These are phyloP conservation scores for Sporisorium scitamineum DNA, from an alignment of 1,284 basidiomycete species.

Conservation along the genomic window DNA sequence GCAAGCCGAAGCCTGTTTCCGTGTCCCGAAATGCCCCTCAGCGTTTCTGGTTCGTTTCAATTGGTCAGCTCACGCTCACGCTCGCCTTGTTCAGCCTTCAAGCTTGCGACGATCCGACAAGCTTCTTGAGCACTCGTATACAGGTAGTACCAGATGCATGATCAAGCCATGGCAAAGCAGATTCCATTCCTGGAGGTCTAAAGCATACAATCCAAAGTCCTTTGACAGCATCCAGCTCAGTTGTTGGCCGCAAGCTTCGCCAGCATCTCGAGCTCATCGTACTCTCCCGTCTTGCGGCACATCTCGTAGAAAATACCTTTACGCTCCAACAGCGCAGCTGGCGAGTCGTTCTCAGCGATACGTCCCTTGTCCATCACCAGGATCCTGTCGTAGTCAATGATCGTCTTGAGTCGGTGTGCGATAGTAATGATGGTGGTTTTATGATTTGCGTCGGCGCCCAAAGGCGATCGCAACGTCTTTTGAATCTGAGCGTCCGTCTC, in stretches of 20 bases:
- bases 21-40: background rate
- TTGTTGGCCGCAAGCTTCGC: slow-evolving; percentile 19
- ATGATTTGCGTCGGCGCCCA: slow-evolving; percentile 19
- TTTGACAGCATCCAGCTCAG: background rate
- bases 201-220: background rate
- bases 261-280: slow-evolving; percentile 38
- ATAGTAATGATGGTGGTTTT: slow-evolving; percentile 82
- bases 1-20: background rate
- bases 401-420: slow-evolving; percentile 74
- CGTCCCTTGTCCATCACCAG: slow-evolving; percentile 72
- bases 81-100: background rate
- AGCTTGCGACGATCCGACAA: too few species aligned
- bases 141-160: background rate
- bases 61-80: too few species aligned
- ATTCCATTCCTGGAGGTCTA: background rate
- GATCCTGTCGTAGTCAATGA: slow-evolving; percentile 71
- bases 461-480: slow-evolving; percentile 76
- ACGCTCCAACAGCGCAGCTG: slow-evolving; percentile 70
- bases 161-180: background rate
- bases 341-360: slow-evolving; percentile 72
- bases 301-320: slow-evolving; percentile 54
- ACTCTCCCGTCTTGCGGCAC: slow-evolving; percentile 56
- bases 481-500: slow-evolving; percentile 74
- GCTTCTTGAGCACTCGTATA: background rate
- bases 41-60: background rate